Percentiles rank a stretch among this genome's conserved stretches.
Conservation (phyloP, 441 rosid species). For the Raphanus hybrid region DNA sequence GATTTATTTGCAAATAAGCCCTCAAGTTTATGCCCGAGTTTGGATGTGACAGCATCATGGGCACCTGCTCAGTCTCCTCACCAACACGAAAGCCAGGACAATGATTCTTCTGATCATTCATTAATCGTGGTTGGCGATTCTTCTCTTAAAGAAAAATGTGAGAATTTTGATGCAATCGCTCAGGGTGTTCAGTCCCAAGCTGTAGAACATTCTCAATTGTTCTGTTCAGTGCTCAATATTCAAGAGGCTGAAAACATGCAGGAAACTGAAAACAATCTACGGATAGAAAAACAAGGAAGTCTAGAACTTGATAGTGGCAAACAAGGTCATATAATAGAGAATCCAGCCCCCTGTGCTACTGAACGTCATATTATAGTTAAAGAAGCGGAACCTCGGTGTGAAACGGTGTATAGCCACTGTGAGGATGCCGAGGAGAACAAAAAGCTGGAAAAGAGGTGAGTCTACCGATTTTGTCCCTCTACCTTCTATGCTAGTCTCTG, state of each 20-base stretch:
- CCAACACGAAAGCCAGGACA: constrained; percentile 39
- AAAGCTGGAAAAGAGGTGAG: constrained; percentile 32
- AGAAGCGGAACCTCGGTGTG: constrained; percentile 26
- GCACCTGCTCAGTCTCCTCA: constrained; percentile 42
- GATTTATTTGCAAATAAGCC: constrained; percentile 36
- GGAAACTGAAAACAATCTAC: constrained; percentile 23
- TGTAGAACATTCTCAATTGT: constrained; percentile 13
- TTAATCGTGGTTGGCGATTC: constrained; percentile 3
- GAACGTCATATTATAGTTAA: constrained; percentile 28
- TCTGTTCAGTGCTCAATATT: constrained; percentile 28
- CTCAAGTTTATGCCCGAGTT: constrained; percentile 18
- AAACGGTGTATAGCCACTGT: constrained; percentile 11
- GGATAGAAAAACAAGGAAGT: constrained; percentile 24
- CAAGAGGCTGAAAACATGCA: constrained; percentile 30
- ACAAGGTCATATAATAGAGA: constrained; percentile 12
- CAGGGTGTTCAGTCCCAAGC: constrained; percentile 32
- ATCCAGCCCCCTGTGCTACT: constrained; percentile 20
- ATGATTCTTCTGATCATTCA: constrained; percentile 33
- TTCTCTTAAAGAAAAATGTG: constrained; percentile 3
- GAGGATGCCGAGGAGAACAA: constrained; percentile 25
- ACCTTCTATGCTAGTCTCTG: not conserved
- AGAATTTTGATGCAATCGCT: not conserved
- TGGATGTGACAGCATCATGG: constrained; percentile 26
- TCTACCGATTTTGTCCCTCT: constrained; percentile 4
- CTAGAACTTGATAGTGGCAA: constrained; percentile 16